phyloP scores from a whole-genome alignment of 2,329 filamentous ascomycete genomes.

The Alternaria dauci region DNA sequence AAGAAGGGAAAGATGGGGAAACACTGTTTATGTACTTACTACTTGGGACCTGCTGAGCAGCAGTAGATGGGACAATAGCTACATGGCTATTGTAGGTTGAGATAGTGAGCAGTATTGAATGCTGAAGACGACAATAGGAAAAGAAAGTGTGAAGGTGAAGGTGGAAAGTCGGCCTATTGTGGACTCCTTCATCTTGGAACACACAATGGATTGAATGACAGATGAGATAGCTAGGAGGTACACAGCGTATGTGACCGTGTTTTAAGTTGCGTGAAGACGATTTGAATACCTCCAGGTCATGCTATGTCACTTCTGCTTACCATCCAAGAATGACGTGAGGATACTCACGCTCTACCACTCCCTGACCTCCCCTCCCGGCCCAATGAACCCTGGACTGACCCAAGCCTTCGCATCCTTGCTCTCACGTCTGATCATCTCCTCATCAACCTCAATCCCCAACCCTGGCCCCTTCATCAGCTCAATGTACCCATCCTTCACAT shows the following conservation, averaged over 20 bases:
- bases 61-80: background rate
- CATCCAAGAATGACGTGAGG: background rate
- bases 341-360: constrained; percentile 65
- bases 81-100: background rate
- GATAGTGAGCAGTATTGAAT: background rate
- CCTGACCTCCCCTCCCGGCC: constrained; percentile 70
- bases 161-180: background rate
- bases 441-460: constrained; percentile 73
- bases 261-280: background rate
- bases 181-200: background rate
- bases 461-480: constrained; percentile 67
- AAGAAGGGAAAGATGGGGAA: background rate
- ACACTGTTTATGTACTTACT: background rate
- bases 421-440: constrained; percentile 69
- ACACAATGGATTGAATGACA: background rate
- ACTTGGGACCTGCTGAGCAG: background rate
- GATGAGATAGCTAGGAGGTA: background rate
- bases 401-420: constrained; percentile 69
- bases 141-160: background rate
- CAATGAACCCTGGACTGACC: constrained; percentile 72
- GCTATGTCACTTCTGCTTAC: background rate
- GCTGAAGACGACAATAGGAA: constrained; percentile 4
- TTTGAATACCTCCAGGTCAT: background rate
- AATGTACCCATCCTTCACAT: constrained; percentile 72
- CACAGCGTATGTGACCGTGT: background rate